phyloP scores from a whole-genome alignment of 805 yeast species.

The Wickerhamiella azyma region DNA sequence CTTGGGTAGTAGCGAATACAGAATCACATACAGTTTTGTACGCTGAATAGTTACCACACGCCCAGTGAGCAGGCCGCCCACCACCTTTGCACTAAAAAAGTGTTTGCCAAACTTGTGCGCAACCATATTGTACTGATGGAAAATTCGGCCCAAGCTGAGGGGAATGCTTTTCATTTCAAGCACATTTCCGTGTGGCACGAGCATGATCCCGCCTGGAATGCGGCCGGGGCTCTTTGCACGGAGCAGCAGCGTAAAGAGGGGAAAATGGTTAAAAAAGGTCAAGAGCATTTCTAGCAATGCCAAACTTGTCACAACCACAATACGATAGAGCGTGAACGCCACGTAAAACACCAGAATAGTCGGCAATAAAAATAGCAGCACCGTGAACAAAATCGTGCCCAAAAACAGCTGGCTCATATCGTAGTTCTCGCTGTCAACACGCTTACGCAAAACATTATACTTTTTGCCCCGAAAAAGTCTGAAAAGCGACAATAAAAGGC shows the following conservation, averaged over 20 bases:
- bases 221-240: constrained; percentile 67
- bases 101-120: constrained; percentile 29
- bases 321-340: constrained; percentile 49
- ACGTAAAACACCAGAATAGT: constrained; percentile 77
- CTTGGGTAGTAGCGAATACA: constrained; percentile 41
- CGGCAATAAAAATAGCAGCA: constrained; percentile 65
- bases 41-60: constrained; percentile 33
- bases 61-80: constrained; percentile 35
- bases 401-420: constrained; percentile 74
- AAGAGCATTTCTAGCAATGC: constrained; percentile 45
- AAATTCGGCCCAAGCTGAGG: constrained; percentile 32
- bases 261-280: constrained; percentile 66
- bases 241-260: constrained; percentile 68
- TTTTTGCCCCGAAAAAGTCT: constrained; percentile 82
- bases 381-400: constrained; percentile 80
- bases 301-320: constrained; percentile 35
- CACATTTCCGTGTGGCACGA: constrained; percentile 12
- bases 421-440: constrained; percentile 76
- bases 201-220: constrained; percentile 45
- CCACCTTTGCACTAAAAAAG: constrained; percentile 31
- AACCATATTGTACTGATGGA: constrained; percentile 35
- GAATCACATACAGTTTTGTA: constrained; percentile 34
- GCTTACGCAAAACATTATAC: constrained; percentile 64
- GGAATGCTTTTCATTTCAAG: constrained; percentile 22
- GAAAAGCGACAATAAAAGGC: constrained; percentile 56